Evolutionary conservation across 2,329 filamentous ascomycete genomes (phyloP).

Genomic region (Hymenoscyphus infarciens): DNA sequence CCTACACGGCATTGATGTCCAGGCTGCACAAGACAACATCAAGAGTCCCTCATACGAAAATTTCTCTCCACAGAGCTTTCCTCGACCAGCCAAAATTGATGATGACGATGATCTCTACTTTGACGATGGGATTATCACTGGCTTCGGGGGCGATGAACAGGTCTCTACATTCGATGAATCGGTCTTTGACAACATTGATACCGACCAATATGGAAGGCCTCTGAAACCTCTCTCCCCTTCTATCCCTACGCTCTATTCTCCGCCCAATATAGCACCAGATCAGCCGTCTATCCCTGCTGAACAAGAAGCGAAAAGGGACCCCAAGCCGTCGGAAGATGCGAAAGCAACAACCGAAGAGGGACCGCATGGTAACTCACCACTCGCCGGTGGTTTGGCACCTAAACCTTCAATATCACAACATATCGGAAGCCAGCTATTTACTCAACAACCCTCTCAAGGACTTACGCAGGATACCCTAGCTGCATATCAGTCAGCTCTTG

Average conservation of each 20-base stretch:
- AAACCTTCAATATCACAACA: slow-evolving; percentile 25
- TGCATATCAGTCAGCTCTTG: slow-evolving; percentile 80
- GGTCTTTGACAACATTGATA: slow-evolving; percentile 67
- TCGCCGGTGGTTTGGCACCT: slow-evolving; percentile 21
- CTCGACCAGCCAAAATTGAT: slow-evolving; percentile 28
- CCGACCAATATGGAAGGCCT: slow-evolving; percentile 58
- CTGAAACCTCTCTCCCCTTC: slow-evolving; percentile 40
- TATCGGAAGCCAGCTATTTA: slow-evolving; percentile 8
- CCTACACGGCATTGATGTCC: slow-evolving; percentile 21
- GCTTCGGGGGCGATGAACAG: slow-evolving; percentile 44
- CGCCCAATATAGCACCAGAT: slow-evolving; percentile 24
- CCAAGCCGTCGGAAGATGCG: slow-evolving; percentile 9
- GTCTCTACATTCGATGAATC: slow-evolving; percentile 65
- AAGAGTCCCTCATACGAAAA: slow-evolving; percentile 6
- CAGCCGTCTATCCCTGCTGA: slow-evolving; percentile 12
- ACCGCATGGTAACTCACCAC: slow-evolving; percentile 7
- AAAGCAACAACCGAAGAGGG: not conserved
- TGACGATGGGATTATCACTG: slow-evolving; percentile 55
- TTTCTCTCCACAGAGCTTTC: slow-evolving; percentile 12
- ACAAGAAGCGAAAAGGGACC: slow-evolving; percentile 6
- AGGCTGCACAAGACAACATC: not conserved
- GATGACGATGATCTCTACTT: slow-evolving; percentile 65
- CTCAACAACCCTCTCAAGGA: slow-evolving; percentile 29
- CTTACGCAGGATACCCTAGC: slow-evolving; percentile 57
- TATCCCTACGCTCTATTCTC: slow-evolving; percentile 31